Percentiles rank a stretch among this genome's conserved stretches.
These are phyloP conservation scores for Heterobasidion occidentale DNA, from an alignment of 1,284 basidiomycete species.

Conservation along the genomic window DNA sequence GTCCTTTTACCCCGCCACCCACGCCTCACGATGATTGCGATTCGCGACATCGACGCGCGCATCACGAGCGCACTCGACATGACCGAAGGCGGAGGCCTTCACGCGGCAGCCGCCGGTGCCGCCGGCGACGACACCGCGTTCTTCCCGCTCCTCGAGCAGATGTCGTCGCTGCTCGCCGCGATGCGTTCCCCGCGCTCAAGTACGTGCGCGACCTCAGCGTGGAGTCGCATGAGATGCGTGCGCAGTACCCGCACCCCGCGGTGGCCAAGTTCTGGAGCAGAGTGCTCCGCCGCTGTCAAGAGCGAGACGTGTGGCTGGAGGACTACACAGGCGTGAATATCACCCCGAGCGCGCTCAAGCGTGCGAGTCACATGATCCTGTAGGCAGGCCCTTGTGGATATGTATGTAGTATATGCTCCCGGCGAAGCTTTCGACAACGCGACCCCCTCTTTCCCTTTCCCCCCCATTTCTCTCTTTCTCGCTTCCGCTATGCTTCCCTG, in stretches of 20 bases:
- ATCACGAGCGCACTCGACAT: conserved; percentile 33
- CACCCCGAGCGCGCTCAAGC: conserved; percentile 20
- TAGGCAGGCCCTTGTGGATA: background rate
- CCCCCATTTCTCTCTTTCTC: no score
- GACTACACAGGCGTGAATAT: conserved; percentile 39
- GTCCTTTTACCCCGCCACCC: conserved; percentile 58
- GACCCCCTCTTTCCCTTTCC: background rate
- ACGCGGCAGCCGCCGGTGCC: conserved; percentile 13
- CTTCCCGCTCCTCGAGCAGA: conserved; percentile 58
- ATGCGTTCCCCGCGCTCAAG: conserved; percentile 54
- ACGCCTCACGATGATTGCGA: conserved; percentile 55
- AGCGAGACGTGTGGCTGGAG: conserved; percentile 46
- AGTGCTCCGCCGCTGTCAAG: conserved; percentile 37
- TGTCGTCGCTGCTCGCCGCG: conserved; percentile 45
- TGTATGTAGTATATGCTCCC: background rate
- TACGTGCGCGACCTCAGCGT: conserved; percentile 53
- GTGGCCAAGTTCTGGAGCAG: conserved; percentile 43
- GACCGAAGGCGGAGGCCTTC: background rate
- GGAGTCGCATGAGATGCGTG: conserved; percentile 24
- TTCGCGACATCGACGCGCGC: conserved; percentile 61
- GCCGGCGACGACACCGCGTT: conserved; percentile 37
- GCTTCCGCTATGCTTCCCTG: no score
- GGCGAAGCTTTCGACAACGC: background rate
- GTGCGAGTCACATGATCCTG: conserved; percentile 12
- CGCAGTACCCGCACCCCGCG: conserved; percentile 18